Conservation (phyloP, 306 rosid genomes). For the Hylodesmum podocarpum region DNA sequence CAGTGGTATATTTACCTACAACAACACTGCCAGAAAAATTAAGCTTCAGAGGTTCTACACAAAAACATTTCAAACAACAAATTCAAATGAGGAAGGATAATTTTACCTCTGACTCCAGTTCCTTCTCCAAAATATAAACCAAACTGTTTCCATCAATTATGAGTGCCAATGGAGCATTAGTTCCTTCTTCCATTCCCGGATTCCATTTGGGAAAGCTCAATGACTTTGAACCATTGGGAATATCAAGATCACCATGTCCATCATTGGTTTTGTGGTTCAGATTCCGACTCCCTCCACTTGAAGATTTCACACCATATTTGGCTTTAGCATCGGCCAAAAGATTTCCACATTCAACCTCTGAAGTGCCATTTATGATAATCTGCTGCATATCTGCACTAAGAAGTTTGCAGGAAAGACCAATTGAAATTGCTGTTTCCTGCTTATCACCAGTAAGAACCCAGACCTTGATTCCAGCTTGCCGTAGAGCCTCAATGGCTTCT, state of each 20-base stretch:
- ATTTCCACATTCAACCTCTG: conserved; percentile 69
- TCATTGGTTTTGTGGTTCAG: conserved; percentile 38
- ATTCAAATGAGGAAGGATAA: not conserved
- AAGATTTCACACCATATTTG: conserved; percentile 62
- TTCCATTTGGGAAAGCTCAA: conserved; percentile 44
- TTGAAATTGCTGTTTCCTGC: conserved; percentile 98
- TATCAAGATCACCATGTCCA: conserved; percentile 44
- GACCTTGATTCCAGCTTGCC: conserved; percentile 98
- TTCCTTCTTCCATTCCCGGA: conserved; percentile 57
- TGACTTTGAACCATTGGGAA: conserved; percentile 41
- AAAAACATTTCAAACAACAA: not conserved
- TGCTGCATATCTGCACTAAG: conserved; percentile 75
- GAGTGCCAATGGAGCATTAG: conserved; percentile 64
- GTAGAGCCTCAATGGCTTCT: conserved; percentile 81
- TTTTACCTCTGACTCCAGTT: conserved; percentile 82
- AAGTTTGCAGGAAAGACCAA: conserved; percentile 91
- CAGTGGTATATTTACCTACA: conserved; percentile 9
- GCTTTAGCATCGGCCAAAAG: conserved; percentile 68
- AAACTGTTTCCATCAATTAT: conserved; percentile 95
- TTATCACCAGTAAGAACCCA: conserved; percentile 99
- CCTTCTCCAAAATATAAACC: conserved; percentile 93
- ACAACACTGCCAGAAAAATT: conserved; percentile 17
- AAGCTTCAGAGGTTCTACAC: conserved; percentile 7
- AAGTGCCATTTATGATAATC: conserved; percentile 76
- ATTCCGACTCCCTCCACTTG: conserved; percentile 24